Base-by-base conservation (phyloP, 2,329 filamentous ascomycete genomes). In the Cercospora berteroae region DNA sequence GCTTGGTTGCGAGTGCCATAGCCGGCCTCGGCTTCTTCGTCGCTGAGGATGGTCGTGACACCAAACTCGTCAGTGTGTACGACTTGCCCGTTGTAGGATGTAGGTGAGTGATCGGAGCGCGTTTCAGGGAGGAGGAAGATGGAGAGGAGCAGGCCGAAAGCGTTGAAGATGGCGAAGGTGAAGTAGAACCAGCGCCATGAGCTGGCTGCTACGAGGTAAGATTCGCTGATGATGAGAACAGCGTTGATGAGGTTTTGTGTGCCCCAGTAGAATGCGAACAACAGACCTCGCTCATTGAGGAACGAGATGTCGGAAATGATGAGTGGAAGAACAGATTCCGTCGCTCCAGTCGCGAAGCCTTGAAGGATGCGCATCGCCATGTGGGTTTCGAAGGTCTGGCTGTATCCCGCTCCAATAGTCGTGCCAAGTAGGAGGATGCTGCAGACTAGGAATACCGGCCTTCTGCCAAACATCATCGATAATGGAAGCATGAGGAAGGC, bases 111-210 rank as follows among this genome's bases (percentile, higher is more conserved):
- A n/a, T 75, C 68, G 67, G 78, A 82, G 20, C 74, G 73, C 0
- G 80, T 77, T 77, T 85, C 77, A 66, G 83, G 77, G 63, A 79
- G 71, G 64, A 78, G 64, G 68, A 82, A 75, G 71, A 81, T 57
- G 66, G 79, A 70, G 25, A 82, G 63, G 68, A 84, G 57, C 8
- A 81, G 70, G 1, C 79, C 78, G 5, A 77, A 61, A 8, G 71
- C 78, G 8, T 77, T 70, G 4, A 79, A 74, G 48, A 80, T 79
- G 9, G 74, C 75, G 20, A 79, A 79, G 1, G 81, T 74, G 77
- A 78, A 80, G 59, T 81, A 82, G 69, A 80, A 81, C 78, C 79
- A 82, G 42, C 79, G 72, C 80, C 80, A 81, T 1, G 76, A 75
- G 0, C 78, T 68, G 4, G 76, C 76, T 1, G 75, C 77, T 2